These are phyloP conservation scores for Lecanicillium sp. DNA, from an alignment of 2,329 filamentous ascomycete species.

Conservation along the genomic window DNA sequence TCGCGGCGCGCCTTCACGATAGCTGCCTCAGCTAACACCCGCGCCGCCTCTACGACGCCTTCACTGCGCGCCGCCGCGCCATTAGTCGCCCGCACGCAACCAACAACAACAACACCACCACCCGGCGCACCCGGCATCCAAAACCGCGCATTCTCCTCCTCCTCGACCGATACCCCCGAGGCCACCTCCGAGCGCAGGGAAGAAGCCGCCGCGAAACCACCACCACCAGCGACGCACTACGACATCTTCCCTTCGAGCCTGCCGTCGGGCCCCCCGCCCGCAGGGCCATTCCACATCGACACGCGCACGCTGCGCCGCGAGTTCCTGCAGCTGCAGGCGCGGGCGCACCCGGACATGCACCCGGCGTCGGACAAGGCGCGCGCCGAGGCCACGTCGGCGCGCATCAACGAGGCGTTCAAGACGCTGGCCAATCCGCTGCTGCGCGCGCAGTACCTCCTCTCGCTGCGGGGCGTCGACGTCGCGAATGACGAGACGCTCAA, in stretches of 20 bases:
- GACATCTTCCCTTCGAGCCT: slow-evolving; percentile 79
- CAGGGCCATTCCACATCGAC: slow-evolving; percentile 69
- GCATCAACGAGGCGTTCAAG: slow-evolving; percentile 87
- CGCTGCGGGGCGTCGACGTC: slow-evolving; percentile 67
- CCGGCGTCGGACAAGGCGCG: slow-evolving; percentile 44
- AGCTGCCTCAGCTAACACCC: too few relatives aligned
- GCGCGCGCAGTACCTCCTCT: slow-evolving; percentile 82
- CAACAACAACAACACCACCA: neutral
- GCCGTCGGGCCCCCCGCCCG: slow-evolving; percentile 68
- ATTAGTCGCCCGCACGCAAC: neutral
- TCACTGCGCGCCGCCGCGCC: too few relatives aligned
- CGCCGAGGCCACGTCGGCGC: slow-evolving; percentile 71
- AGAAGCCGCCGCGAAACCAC: slow-evolving; percentile 7
- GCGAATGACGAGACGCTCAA: slow-evolving; percentile 69
- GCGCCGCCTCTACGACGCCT: too few relatives aligned
- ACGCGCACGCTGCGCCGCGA: slow-evolving; percentile 65
- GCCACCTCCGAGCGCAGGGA: slow-evolving; percentile 7
- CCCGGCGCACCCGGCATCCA: slow-evolving; percentile 5
- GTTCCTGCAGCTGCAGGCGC: slow-evolving; percentile 76
- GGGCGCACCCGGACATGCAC: slow-evolving; percentile 66
- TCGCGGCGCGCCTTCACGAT: too few relatives aligned
- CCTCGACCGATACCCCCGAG: slow-evolving; percentile 7
- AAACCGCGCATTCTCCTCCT: slow-evolving; percentile 10
- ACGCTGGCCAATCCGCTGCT: slow-evolving; percentile 71
- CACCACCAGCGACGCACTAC: slow-evolving; percentile 57